Evolutionary conservation across 768 basidiomycete genomes (phyloP).

Genomic region (Antrodiella citrinella): DNA sequence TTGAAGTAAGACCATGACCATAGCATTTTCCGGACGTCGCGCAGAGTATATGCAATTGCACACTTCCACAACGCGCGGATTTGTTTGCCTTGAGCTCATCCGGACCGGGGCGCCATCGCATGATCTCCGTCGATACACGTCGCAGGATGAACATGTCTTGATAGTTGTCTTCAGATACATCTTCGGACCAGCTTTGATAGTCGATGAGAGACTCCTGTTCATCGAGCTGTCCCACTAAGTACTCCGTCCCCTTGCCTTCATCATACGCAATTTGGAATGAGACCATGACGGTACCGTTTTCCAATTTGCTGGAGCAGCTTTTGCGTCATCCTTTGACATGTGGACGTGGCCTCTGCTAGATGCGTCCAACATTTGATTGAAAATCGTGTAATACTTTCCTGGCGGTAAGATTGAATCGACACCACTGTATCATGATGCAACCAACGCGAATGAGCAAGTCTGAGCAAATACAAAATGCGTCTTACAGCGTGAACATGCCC

Average conservation of each 20-base stretch:
- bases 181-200: slow-evolving; percentile 4
- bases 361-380: slow-evolving; percentile 12
- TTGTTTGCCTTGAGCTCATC: slow-evolving; percentile 14
- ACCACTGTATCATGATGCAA: neutral
- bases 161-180: neutral
- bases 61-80: slow-evolving; percentile 25
- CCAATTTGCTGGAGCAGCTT: slow-evolving; percentile 9
- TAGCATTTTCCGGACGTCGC: slow-evolving; percentile 14
- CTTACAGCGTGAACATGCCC: neutral
- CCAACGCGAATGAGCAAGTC: no score
- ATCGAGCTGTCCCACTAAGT: slow-evolving; percentile 9
- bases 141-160: slow-evolving; percentile 18
- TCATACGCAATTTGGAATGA: slow-evolving; percentile 10
- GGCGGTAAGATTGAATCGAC: slow-evolving; percentile 10
- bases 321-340: slow-evolving; percentile 13
- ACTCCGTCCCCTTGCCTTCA: slow-evolving; percentile 7
- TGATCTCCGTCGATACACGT: slow-evolving; percentile 14
- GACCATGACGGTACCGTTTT: slow-evolving; percentile 8
- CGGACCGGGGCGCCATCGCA: slow-evolving; percentile 22
- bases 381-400: slow-evolving; percentile 16
- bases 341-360: slow-evolving; percentile 17
- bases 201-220: slow-evolving; percentile 4
- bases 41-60: slow-evolving; percentile 18
- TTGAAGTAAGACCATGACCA: slow-evolving; percentile 26
- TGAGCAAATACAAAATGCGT: no score